Evolutionary conservation across 371 early-diverging fungal genomes (phyloP), one percentile per base, ranked within the genome.

Genomic region (Apophysomyces ossiformis): DNA sequence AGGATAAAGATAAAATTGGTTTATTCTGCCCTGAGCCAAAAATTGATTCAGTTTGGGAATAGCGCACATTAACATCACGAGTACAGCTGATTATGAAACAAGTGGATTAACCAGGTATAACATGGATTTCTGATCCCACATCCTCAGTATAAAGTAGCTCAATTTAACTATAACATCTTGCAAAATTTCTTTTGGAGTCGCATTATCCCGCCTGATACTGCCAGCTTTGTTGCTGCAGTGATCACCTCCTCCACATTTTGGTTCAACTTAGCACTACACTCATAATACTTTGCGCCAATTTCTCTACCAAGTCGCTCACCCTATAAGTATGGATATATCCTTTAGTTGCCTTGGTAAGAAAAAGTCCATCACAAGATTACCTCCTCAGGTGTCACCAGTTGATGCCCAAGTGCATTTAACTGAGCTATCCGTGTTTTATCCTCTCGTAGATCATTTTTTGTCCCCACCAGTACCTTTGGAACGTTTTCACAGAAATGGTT

Each of bases 391-490:
- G 77, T 69, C 38, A 72, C 73, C 46, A 77, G 60, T 13, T 70
- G 71, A 66, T 73, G 73, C 12, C 77, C 77, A 37, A 77, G 58
- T 16, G 73, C 73, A 64, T 73, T 71, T 37, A 77, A 62, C 46
- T 77, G 73, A 26, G 73, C 71, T 36, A 77, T 73, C n/a, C 73
- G 64, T 12, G 61, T 63, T 8, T 57, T 44, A 58, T 75, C 65
- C 1, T 92, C 89, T 54, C 93, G 86, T 57, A 93, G 69, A 82
- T 96, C 97, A 38, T 85, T 84, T 80, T 98, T 96, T 66, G 93
- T 93, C 2, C 95, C 95, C 37, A 95, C 93, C 26, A 96, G 84
- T 66, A 97, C 85, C 67, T 92, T 90, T 4, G 98, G 95, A 18
- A 89, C 87, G 63, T 85, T 84, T 66, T 93, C 92, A 59, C 91